phyloP scores from a whole-genome alignment of 106 monocot species.

The Ottelia alismoides region DNA sequence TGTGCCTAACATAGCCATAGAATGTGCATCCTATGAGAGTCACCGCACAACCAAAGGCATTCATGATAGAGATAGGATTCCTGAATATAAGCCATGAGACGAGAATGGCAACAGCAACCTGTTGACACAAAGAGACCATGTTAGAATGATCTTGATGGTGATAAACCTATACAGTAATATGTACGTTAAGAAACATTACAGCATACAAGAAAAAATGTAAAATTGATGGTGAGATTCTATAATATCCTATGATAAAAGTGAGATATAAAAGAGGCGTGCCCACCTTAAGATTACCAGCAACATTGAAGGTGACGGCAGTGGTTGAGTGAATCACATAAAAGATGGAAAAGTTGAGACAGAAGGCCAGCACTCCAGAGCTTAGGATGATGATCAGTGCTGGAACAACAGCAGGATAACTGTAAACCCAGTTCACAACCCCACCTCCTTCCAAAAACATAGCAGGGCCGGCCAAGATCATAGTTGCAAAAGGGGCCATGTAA shows the following conservation, averaged over 20 bases:
- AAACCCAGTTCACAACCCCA: constrained; percentile 72
- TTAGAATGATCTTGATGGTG: too few species aligned
- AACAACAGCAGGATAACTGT: constrained; percentile 33
- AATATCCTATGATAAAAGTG: background rate
- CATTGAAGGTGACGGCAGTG: constrained; percentile 94
- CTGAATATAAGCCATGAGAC: constrained; percentile 92
- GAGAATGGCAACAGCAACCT: constrained; percentile 89
- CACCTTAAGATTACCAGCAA: constrained; percentile 94
- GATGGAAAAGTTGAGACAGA: constrained; percentile 98
- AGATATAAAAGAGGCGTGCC: background rate
- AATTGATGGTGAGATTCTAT: background rate
- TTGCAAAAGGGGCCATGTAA: constrained; percentile 97
- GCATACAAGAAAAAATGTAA: background rate
- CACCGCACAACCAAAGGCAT: constrained; percentile 73
- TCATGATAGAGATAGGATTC: constrained; percentile 81
- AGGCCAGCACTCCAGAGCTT: constrained; percentile 68
- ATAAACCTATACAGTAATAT: too few species aligned
- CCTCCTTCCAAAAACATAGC: constrained; percentile 64
- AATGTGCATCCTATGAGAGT: constrained; percentile 90
- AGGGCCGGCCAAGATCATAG: constrained; percentile 75
- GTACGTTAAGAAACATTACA: too few species aligned
- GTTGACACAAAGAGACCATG: background rate
- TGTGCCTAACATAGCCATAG: constrained; percentile 83
- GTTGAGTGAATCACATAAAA: constrained; percentile 98
- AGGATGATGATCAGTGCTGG: constrained; percentile 65